Evolutionary conservation across 2,329 filamentous ascomycete species (phyloP).

Genomic region (Didymella arachidicola): DNA sequence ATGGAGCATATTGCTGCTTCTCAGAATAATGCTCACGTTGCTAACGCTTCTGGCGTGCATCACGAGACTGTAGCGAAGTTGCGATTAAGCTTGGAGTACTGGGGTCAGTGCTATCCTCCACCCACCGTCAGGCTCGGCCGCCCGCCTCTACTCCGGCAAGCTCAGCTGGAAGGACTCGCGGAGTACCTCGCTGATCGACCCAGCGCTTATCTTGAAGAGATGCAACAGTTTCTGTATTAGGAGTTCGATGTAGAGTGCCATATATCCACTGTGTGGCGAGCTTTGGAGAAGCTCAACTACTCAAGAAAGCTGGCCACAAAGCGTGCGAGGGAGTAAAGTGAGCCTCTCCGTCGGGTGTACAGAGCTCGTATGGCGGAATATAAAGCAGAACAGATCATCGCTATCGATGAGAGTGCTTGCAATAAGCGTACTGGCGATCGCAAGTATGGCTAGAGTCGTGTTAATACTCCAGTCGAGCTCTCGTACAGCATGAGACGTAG

Average conservation of each 20-base stretch:
- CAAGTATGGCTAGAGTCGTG: neutral
- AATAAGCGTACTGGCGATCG: no score
- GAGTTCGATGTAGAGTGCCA: neutral
- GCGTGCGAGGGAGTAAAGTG: neutral
- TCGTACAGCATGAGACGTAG: neutral
- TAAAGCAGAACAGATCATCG: neutral
- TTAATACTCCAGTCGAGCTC: neutral
- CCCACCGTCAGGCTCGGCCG: neutral
- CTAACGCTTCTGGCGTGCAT: neutral
- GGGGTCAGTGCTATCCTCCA: neutral
- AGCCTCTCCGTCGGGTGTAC: neutral
- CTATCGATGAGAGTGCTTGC: no score
- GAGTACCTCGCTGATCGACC: no score
- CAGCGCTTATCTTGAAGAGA: neutral
- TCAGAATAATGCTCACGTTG: neutral
- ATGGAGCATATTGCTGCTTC: neutral
- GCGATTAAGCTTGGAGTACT: constrained; percentile 10
- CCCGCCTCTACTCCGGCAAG: neutral
- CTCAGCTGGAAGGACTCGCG: neutral
- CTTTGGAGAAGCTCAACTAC: neutral
- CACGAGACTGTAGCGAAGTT: neutral
- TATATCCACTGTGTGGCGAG: neutral
- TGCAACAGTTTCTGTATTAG: neutral
- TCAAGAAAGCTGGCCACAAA: neutral
- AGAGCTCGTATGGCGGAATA: no score